Evolutionary conservation across 208 protist genomes (phyloP).

Genomic region (Crithidia sp.): DNA sequence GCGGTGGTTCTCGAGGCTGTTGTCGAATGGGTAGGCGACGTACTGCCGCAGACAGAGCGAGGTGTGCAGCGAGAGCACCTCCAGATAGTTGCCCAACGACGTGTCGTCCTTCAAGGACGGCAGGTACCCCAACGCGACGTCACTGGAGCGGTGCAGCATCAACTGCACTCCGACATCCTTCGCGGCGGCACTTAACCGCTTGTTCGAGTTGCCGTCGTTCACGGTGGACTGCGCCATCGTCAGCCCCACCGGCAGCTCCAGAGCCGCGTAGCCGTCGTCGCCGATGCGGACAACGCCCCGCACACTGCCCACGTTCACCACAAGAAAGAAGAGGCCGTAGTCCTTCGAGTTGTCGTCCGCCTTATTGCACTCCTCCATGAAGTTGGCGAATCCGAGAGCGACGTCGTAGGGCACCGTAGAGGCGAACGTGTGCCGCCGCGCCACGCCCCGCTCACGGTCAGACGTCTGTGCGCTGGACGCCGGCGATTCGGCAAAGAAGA

Average conservation of each 20-base stretch:
- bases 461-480: constrained; percentile 2
- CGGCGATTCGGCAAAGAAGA: constrained; percentile 18
- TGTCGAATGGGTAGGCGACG: constrained; percentile 83
- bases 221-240: constrained; percentile 65
- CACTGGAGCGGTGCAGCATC: constrained; percentile 33
- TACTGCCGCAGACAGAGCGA: constrained; percentile 72
- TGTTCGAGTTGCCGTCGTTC: constrained; percentile 89
- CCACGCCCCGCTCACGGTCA: constrained; percentile 6
- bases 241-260: constrained; percentile 72
- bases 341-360: constrained; percentile 76
- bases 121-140: constrained; percentile 27
- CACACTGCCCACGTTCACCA: constrained; percentile 42
- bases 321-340: constrained; percentile 74
- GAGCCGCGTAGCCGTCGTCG: constrained; percentile 52
- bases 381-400: constrained; percentile 57
- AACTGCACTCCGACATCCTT: constrained; percentile 52
- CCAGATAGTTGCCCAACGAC: constrained; percentile 40
- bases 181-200: constrained; percentile 52
- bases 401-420: constrained; percentile 50
- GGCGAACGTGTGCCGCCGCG: constrained; percentile 25
- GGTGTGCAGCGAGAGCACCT: constrained; percentile 76
- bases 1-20: constrained; percentile 63
- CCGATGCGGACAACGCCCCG: constrained; percentile 54
- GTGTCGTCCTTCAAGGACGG: constrained; percentile 12
- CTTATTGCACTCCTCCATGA: constrained; percentile 61